A percentile compares a stretch with the other conserved stretches of the same genome.
Evolutionary conservation across 129 eudicot genomes (phyloP).

Genomic region (Flaveria bidentis): DNA sequence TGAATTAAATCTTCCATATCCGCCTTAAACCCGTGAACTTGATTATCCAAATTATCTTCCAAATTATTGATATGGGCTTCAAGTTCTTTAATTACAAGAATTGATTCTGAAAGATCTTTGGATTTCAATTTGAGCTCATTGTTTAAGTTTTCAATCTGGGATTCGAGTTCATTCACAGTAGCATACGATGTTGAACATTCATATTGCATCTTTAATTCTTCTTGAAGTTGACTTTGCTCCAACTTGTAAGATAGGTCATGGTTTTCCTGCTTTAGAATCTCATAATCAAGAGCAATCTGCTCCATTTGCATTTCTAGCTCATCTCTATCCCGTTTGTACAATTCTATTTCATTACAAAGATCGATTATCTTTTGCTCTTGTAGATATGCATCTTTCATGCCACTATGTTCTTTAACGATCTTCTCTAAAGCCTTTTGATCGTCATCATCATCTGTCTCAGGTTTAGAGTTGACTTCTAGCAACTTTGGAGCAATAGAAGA

Average conservation of each 20-base stretch:
- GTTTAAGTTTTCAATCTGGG: slow-evolving; percentile 48
- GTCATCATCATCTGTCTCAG: slow-evolving; percentile 54
- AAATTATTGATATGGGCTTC: slow-evolving; percentile 62
- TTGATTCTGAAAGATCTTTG: slow-evolving; percentile 45
- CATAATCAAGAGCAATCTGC: slow-evolving; percentile 92
- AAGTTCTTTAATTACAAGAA: slow-evolving; percentile 40
- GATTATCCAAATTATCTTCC: slow-evolving; percentile 76
- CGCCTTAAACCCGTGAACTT: slow-evolving; percentile 67
- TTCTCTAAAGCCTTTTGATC: slow-evolving; percentile 85
- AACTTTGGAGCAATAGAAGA: slow-evolving; percentile 27
- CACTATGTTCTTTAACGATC: slow-evolving; percentile 72
- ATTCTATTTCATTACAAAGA: slow-evolving; percentile 71
- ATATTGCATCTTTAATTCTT: slow-evolving; percentile 83
- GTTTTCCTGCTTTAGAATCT: slow-evolving; percentile 88
- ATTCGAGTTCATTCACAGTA: slow-evolving; percentile 55
- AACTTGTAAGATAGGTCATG: slow-evolving; percentile 65
- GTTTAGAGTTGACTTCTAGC: slow-evolving; percentile 34
- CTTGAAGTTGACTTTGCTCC: slow-evolving; percentile 78
- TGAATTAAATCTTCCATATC: slow-evolving; percentile 68
- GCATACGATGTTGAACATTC: slow-evolving; percentile 73
- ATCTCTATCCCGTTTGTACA: slow-evolving; percentile 75
- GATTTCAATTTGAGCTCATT: slow-evolving; percentile 44
- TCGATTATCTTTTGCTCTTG: slow-evolving; percentile 77
- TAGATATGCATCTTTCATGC: slow-evolving; percentile 54
- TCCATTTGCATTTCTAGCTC: slow-evolving; percentile 92